These are phyloP conservation scores for Phialocephala subalpina DNA, from an alignment of 2,329 filamentous ascomycete species.

Conservation along the genomic window DNA sequence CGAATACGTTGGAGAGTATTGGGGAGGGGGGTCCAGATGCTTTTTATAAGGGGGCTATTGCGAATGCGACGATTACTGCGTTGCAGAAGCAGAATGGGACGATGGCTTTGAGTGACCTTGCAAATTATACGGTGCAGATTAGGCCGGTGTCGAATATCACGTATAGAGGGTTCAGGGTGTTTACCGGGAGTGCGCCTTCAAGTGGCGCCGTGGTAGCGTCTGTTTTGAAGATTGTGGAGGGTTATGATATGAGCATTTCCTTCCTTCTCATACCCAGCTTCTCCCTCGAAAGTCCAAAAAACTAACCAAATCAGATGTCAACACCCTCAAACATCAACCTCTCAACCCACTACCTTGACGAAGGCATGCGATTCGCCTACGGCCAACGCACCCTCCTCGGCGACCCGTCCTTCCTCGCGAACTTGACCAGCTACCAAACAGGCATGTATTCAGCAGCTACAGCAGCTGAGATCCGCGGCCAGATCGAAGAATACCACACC, in stretches of 20 bases:
- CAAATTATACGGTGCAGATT: constrained; percentile 73
- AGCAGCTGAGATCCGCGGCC: constrained; percentile 59
- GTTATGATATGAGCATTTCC: constrained; percentile 57
- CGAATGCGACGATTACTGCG: constrained; percentile 75
- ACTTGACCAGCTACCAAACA: constrained; percentile 64
- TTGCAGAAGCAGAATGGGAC: constrained; percentile 78
- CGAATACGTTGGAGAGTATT: constrained; percentile 79
- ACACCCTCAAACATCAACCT: constrained; percentile 61
- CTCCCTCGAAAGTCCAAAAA: background rate
- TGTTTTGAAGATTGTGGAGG: constrained; percentile 78
- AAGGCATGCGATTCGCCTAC: constrained; percentile 73
- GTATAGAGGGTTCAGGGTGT: constrained; percentile 76
- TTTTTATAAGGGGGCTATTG: constrained; percentile 78
- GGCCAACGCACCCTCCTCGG: constrained; percentile 68
- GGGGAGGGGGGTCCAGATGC: constrained; percentile 75
- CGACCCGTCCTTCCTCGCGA: constrained; percentile 66
- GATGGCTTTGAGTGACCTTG: constrained; percentile 83
- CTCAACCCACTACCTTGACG: constrained; percentile 70
- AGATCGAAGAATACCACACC: constrained; percentile 65
- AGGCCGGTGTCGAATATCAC: constrained; percentile 69
- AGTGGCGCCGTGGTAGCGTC: constrained; percentile 80
- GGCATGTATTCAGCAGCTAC: constrained; percentile 54
- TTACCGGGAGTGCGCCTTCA: constrained; percentile 75
- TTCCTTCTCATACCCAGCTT: background rate
- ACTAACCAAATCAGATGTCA: constrained; percentile 55